Percentiles rank a stretch among this genome's conserved stretches.
Evolutionary conservation across 805 yeast species (phyloP).

Genomic region (Yarrowia sp.): DNA sequence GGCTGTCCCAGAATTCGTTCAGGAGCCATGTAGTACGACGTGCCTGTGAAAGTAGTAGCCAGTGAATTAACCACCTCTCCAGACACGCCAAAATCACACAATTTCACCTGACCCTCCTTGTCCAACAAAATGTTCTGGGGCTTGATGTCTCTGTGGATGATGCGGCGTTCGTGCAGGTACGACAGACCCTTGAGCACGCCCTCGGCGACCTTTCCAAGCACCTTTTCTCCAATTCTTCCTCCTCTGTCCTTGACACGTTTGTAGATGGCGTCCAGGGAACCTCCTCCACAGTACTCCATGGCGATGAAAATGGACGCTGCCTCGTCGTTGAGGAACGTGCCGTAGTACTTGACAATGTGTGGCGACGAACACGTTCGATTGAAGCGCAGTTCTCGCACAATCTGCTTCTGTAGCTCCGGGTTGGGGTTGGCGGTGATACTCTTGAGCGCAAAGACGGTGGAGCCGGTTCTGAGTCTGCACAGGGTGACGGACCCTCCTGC

Average conservation of each 20-base stretch:
- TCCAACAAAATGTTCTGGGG: constrained; percentile 89
- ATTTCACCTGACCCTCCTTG: constrained; percentile 73
- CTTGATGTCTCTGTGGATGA: constrained; percentile 93
- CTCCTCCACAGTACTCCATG: constrained; percentile 97
- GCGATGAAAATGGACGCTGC: constrained; percentile 84
- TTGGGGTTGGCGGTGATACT: constrained; percentile 72
- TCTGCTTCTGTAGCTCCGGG: constrained; percentile 85
- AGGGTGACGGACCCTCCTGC: constrained; percentile 87
- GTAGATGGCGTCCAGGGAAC: constrained; percentile 87
- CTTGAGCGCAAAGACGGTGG: constrained; percentile 77
- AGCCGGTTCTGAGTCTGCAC: constrained; percentile 60
- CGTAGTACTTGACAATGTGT: constrained; percentile 86
- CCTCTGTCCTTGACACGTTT: constrained; percentile 68
- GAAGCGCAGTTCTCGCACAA: constrained; percentile 84
- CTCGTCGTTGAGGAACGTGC: constrained; percentile 77
- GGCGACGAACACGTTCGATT: constrained; percentile 79
- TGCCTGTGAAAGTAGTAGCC: constrained; percentile 96
- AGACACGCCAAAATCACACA: constrained; percentile 97
- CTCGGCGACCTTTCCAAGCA: constrained; percentile 85
- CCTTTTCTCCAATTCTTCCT: constrained; percentile 89
- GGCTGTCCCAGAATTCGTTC: constrained; percentile 95
- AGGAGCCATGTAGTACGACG: constrained; percentile 98
- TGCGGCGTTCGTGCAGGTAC: constrained; percentile 80
- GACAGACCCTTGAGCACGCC: constrained; percentile 81
- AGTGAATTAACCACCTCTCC: constrained; percentile 94